A percentile compares a stretch with the other conserved stretches of the same genome.
These are phyloP conservation scores for Curvularia lunata DNA, from an alignment of 2,329 filamentous ascomycete species.

Conservation along the genomic window DNA sequence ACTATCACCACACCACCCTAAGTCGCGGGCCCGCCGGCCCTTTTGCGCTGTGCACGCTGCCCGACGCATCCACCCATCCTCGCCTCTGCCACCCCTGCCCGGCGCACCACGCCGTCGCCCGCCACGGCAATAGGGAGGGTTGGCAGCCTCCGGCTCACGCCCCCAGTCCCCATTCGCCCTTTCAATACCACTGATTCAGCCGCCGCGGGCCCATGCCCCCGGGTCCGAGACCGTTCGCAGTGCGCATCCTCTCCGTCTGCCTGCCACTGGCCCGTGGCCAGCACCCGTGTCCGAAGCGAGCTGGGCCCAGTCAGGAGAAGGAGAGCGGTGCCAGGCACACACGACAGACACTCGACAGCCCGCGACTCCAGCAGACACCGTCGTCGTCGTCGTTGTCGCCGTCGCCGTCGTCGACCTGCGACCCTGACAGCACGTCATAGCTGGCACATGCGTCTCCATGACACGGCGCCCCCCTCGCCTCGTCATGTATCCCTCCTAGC, in stretches of 20 bases:
- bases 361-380: too few relatives aligned
- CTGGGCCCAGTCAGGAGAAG: slow-evolving; percentile 8
- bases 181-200: slow-evolving; percentile 14
- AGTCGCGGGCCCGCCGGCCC: neutral
- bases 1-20: too few relatives aligned
- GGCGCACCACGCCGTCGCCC: slow-evolving; percentile 18
- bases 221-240: slow-evolving; percentile 29
- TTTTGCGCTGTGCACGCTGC: neutral
- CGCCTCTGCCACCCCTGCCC: slow-evolving; percentile 27
- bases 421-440: neutral
- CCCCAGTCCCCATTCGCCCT: neutral
- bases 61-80: neutral
- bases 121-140: slow-evolving; percentile 28
- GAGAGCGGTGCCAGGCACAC: neutral
- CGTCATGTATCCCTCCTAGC: slow-evolving; percentile 10
- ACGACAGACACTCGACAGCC: too few relatives aligned
- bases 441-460: neutral
- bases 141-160: slow-evolving; percentile 10
- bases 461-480: too few relatives aligned
- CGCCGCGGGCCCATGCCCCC: slow-evolving; percentile 16
- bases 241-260: slow-evolving; percentile 18
- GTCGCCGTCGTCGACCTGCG: too few relatives aligned
- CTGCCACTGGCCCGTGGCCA: slow-evolving; percentile 13
- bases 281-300: slow-evolving; percentile 10
- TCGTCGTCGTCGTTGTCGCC: too few relatives aligned